phyloP scores from a whole-genome alignment of 495 filamentous ascomycete species.

The Aspergillus egyptiacus region DNA sequence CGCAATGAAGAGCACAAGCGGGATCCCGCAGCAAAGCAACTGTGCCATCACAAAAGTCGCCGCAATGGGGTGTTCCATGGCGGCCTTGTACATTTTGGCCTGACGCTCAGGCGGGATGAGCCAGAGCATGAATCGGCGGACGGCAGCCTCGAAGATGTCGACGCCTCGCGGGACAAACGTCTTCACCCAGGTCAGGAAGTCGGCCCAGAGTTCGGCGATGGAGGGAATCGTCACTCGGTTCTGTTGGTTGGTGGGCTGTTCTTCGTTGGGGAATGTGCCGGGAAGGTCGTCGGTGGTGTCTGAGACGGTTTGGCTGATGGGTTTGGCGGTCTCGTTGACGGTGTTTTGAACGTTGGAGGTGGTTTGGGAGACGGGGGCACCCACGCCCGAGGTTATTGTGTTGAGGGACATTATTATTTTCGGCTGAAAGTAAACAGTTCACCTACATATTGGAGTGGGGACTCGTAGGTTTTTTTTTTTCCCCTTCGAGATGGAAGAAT shows the following conservation, averaged over 20 bases:
- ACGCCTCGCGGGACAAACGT: constrained; percentile 18
- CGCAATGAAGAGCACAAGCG: constrained; percentile 30
- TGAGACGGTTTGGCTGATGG: background rate
- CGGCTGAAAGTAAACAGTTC: too few relatives aligned
- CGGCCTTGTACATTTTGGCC: constrained; percentile 25
- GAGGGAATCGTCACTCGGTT: constrained; percentile 4
- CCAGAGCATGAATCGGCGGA: constrained; percentile 22
- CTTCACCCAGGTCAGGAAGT: background rate
- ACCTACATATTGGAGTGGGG: too few relatives aligned
- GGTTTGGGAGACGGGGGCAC: background rate
- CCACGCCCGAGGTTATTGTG: constrained; percentile 1
- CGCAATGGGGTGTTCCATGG: constrained; percentile 27
- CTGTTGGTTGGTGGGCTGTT: background rate
- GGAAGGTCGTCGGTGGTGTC: background rate
- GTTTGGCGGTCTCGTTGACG: background rate
- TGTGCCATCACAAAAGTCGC: constrained; percentile 32
- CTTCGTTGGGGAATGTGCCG: background rate
- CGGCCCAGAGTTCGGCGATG: background rate
- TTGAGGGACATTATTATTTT: background rate
- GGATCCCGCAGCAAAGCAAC: constrained; percentile 33
- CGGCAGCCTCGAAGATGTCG: constrained; percentile 26
- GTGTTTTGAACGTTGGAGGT: background rate
- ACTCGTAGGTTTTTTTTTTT: too few relatives aligned
- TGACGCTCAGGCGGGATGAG: constrained; percentile 28
- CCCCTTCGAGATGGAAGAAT: too few relatives aligned